Evolutionary conservation across 768 basidiomycete species (phyloP).

Genomic region (Vararia minispora): DNA sequence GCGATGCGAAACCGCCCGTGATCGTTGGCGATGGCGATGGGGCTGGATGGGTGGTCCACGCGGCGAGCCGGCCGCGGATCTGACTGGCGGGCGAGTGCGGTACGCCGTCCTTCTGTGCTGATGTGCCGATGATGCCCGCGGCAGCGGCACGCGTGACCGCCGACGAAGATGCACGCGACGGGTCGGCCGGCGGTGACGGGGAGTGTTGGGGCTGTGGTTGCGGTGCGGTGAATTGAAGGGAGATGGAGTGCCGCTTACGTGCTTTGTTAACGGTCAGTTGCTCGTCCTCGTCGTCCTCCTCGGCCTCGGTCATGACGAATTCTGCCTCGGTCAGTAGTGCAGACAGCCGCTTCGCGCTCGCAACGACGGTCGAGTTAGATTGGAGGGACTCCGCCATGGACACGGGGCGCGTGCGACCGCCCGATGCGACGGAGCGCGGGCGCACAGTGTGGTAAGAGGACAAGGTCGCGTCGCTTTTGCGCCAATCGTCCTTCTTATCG

Average conservation of each 20-base stretch:
- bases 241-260: conserved; percentile 53
- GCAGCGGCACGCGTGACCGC: conserved; percentile 32
- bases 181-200: conserved; percentile 3
- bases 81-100: conserved; percentile 28
- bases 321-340: conserved; percentile 59
- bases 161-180: conserved; percentile 28
- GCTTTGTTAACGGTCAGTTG: conserved; percentile 21
- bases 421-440: conserved; percentile 30
- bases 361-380: conserved; percentile 62
- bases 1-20: conserved; percentile 8
- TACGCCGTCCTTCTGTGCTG: conserved; percentile 19
- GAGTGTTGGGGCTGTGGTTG: conserved; percentile 15
- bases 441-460: conserved; percentile 60
- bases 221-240: conserved; percentile 35
- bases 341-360: conserved; percentile 54
- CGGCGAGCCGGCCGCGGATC: conserved; percentile 36
- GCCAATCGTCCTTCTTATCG: conserved; percentile 53
- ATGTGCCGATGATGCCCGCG: conserved; percentile 30
- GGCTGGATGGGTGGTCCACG: conserved; percentile 33
- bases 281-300: conserved; percentile 29
- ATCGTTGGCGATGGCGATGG: conserved; percentile 14
- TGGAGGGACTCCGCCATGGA: conserved; percentile 72
- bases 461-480: conserved; percentile 78
- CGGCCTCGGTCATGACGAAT: conserved; percentile 49
- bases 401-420: conserved; percentile 50